phyloP scores from a whole-genome alignment of 106 monocot species.

The Posidonia australis region DNA sequence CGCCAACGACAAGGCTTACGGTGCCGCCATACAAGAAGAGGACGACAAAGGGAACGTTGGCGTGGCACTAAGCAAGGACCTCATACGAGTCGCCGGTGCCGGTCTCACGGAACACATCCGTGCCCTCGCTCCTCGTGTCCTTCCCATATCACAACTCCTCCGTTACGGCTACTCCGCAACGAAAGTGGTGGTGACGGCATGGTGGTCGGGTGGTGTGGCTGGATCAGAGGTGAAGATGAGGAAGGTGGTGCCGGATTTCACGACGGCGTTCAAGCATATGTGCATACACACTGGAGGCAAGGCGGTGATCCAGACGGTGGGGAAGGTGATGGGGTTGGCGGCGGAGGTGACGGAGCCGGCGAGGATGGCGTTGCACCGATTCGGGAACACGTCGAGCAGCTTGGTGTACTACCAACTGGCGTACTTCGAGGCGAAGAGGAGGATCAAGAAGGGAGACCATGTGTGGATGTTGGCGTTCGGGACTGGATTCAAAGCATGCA shows the following conservation, averaged over 20 bases:
- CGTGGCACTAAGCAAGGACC: conserved; percentile 17
- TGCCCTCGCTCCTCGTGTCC: conserved; percentile 11
- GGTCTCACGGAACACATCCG: conserved; percentile 13
- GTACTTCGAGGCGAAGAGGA: conserved; percentile 61
- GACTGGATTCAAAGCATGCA: conserved; percentile 73
- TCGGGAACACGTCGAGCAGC: too few species aligned
- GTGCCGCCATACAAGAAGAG: conserved; percentile 16
- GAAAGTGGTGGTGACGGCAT: not conserved
- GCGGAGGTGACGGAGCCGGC: conserved; percentile 47
- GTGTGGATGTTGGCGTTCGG: conserved; percentile 83
- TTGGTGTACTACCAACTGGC: conserved; percentile 64
- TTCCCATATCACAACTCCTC: conserved; percentile 14
- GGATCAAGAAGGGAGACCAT: conserved; percentile 39
- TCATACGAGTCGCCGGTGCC: conserved; percentile 15
- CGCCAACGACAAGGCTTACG: conserved; percentile 18
- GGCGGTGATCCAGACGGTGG: conserved; percentile 68
- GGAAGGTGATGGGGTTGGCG: conserved; percentile 26
- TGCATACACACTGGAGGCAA: conserved; percentile 79
- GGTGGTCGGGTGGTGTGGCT: too few species aligned
- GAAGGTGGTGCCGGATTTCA: conserved; percentile 49
- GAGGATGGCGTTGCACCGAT: conserved; percentile 54
- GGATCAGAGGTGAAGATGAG: too few species aligned
- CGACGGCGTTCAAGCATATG: conserved; percentile 66
- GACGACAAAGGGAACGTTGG: conserved; percentile 19
- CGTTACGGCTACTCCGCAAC: not conserved